Evolutionary conservation across 257 asterid genomes (phyloP).

Genomic region (Solanum chiquidenum): DNA sequence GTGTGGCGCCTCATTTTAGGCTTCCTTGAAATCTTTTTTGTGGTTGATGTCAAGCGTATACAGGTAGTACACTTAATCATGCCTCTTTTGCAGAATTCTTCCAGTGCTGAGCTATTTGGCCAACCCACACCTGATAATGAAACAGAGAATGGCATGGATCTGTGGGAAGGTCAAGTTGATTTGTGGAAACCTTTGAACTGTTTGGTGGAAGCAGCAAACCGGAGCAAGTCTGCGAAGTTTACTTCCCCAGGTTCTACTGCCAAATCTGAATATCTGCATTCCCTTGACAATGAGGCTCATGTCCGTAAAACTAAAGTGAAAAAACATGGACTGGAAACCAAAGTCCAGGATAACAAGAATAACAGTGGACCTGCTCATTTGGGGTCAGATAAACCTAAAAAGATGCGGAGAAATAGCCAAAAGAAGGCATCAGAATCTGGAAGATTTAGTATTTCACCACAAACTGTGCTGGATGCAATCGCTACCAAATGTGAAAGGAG

Average conservation of each 20-base stretch:
- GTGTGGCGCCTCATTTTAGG: not conserved
- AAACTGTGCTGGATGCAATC: conserved; percentile 55
- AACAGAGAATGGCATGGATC: conserved; percentile 35
- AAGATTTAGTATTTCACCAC: conserved; percentile 54
- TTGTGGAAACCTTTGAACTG: conserved; percentile 89
- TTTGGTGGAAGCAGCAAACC: conserved; percentile 91
- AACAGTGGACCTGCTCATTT: conserved; percentile 28
- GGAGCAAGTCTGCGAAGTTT: conserved; percentile 74
- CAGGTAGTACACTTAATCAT: not conserved
- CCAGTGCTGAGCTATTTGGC: conserved; percentile 45
- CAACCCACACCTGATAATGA: conserved; percentile 33
- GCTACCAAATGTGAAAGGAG: conserved; percentile 38
- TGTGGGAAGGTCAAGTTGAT: conserved; percentile 74
- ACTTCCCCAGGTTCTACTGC: conserved; percentile 43
- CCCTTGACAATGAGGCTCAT: conserved; percentile 44
- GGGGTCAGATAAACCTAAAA: conserved; percentile 65
- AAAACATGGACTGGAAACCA: conserved; percentile 52
- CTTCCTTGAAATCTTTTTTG: not conserved
- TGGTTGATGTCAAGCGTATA: not conserved
- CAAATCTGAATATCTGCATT: conserved; percentile 42
- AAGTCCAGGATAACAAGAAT: conserved; percentile 51
- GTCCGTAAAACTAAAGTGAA: conserved; percentile 42
- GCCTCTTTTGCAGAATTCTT: conserved; percentile 43
- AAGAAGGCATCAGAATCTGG: conserved; percentile 57
- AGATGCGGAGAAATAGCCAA: conserved; percentile 50